phyloP scores from a whole-genome alignment of 345 rosid genomes.

The Brassica juncea region DNA sequence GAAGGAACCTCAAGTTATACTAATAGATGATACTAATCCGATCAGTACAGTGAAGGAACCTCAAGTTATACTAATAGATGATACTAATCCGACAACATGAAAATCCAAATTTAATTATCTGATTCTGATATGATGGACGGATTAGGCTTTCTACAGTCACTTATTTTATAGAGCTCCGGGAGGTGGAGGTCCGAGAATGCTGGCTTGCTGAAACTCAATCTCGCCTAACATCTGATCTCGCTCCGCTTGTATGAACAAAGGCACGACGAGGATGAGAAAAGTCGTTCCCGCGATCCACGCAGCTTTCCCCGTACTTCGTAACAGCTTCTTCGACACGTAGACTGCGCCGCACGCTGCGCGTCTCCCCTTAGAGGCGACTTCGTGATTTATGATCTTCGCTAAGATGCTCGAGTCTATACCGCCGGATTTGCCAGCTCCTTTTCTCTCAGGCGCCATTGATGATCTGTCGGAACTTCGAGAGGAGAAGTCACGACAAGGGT shows the following conservation, averaged over 20 bases:
- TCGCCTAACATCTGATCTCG: slow-evolving; percentile 68
- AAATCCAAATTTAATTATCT: too few relatives aligned
- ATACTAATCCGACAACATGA: too few relatives aligned
- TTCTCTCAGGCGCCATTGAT: slow-evolving; percentile 30
- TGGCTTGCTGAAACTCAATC: slow-evolving; percentile 69
- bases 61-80: too few relatives aligned
- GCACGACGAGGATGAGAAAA: slow-evolving; percentile 63
- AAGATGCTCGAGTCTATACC: slow-evolving; percentile 41
- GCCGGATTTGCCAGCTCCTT: slow-evolving; percentile 41
- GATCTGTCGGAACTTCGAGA: neutral
- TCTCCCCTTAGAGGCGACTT: slow-evolving; percentile 57
- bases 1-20: neutral
- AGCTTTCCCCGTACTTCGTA: slow-evolving; percentile 82
- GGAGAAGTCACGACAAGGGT: neutral
- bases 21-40: too few relatives aligned
- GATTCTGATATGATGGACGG: neutral
- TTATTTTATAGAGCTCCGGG: neutral
- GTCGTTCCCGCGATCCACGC: slow-evolving; percentile 86
- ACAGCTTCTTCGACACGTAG: slow-evolving; percentile 68
- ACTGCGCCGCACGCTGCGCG: slow-evolving; percentile 56
- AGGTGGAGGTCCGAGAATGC: slow-evolving; percentile 64
- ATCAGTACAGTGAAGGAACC: too few relatives aligned
- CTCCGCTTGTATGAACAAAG: slow-evolving; percentile 66
- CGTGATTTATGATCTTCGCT: slow-evolving; percentile 44
- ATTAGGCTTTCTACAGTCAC: neutral